Evolutionary conservation across 306 rosid species (phyloP).

Genomic region (Abrus precatorius): DNA sequence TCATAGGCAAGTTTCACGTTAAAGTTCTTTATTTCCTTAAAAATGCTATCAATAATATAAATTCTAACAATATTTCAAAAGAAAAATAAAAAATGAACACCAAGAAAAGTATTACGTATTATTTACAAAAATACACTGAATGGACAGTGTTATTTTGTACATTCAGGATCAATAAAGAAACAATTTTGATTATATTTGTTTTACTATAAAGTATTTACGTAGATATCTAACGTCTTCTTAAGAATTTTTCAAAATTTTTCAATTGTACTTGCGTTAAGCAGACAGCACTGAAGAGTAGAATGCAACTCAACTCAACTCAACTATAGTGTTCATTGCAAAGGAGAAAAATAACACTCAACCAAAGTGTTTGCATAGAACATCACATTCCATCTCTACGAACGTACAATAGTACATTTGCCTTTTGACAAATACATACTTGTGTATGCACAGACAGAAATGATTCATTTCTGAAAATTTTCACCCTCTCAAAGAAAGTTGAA

Average conservation of each 20-base stretch:
- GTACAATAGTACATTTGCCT: constrained; percentile 24
- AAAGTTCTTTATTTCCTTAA: no score
- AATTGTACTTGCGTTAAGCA: neutral
- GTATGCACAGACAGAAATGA: neutral
- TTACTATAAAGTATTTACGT: neutral
- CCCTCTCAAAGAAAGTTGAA: neutral
- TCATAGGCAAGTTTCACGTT: no score
- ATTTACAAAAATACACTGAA: no score
- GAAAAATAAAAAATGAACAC: no score
- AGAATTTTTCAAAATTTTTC: neutral
- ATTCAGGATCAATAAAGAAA: no score
- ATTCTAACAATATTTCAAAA: no score
- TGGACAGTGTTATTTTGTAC: no score
- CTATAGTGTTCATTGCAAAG: constrained; percentile 27
- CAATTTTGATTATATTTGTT: neutral
- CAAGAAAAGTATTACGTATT: no score
- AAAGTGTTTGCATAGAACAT: constrained; percentile 36
- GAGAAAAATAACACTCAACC: constrained; percentile 36
- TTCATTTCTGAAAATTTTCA: constrained; percentile 16
- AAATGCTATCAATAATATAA: no score
- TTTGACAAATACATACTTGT: constrained; percentile 12
- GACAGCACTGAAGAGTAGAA: neutral
- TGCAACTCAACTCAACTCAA: constrained; percentile 25
- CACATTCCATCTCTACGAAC: constrained; percentile 39
- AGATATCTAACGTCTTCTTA: neutral